Base-by-base conservation (phyloP, 768 basidiomycete genomes). In the Lentinula lateritia region DNA sequence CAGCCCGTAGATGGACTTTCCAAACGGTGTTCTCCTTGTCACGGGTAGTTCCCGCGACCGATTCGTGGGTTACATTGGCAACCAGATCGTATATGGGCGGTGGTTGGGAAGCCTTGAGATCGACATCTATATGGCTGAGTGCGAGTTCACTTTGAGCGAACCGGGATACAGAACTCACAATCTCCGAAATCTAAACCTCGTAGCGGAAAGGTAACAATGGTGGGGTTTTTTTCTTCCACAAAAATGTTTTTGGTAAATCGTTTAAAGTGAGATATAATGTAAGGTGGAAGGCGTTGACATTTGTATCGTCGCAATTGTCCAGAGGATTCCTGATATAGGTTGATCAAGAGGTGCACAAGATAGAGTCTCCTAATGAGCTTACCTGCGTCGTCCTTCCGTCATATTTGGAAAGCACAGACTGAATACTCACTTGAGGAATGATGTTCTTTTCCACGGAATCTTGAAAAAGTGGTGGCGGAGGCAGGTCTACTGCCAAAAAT, bases 151-250 rank as follows among this genome's bases (percentile, higher is more conserved):
- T 12, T 56, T 41, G 4, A 1, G 43, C 5, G 66, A 62, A 64
- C 64, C 64, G 65, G 61, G 68, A 12, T 34, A 34, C 34, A 60
- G 43, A 7, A 79, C 94, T 68, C 72, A 97, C 97, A 98, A 54
- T 94, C 94, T 67, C 77, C 78, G 72, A 99, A 89, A 73, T 99
- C 96, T 18, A 98, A 82, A 3, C 96, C 95, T 61, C 91, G 84
- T 28, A 98, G 79, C 2, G 96, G 96, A 69, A 97, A 99, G 70
- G 96, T 99, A 66, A 99, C 92, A 63, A 99, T 95, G 1, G 97
- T 99, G 7, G 96, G 96, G 69, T 99, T 99, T 75, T 97, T 97
- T 74, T 99, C 97, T 73, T 98, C 96, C 6, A 98, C 95, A 68
- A 98, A 98, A 57, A 81, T 81, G 72, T 98, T 99, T 72, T 92